Evolutionary conservation across 345 rosid species (phyloP), one percentile per base, ranked within the genome.

Genomic region (Anacardium occidentale): DNA sequence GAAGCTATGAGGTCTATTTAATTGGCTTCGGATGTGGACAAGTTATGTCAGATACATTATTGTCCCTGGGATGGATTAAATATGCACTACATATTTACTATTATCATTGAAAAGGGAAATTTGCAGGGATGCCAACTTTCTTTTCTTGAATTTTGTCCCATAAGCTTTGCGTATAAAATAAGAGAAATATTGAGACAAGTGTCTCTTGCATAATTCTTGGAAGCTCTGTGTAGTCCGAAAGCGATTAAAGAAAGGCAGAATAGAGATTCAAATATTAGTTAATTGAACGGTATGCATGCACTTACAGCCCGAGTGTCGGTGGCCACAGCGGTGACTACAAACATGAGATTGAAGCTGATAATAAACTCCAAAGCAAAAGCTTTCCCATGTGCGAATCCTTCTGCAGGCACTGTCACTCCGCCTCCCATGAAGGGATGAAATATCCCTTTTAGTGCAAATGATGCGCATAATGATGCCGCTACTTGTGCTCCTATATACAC

Each of bases 281-380:
- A 7, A 37, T 37, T 37, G 42, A 37, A 37, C 7, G 42, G 8
- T 9, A 37, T 5, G 42, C 42, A 37, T 40, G 61, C 7, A 76
- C 89, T 72, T 84, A 93, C 95, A 74, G 98, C 97, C 88, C 92
- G 83, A 0, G 92, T 93, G 92, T 93, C 95, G 78, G 98, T 93
- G 82, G 98, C 91, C 2, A 91, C 92, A 54, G 95, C 97, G 42
- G 97, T 91, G 84, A 89, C 91, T 17, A 91, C 97, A 59, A 91
- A 93, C 98, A 93, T 93, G 85, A 91, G 97, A 80, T 79, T 89
- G 82, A 93, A 93, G 73, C 88, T 82, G 53, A 91, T 88, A 10
- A 89, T 89, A 45, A 93, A 89, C 78, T 93, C 98, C 84, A 89
- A 80, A n/a, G 89, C 90, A 72, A 93, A 93, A 64, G 97, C 95